A percentile compares a stretch with the other conserved stretches of the same genome.
Evolutionary conservation across 1,284 basidiomycete genomes (phyloP).

Genomic region (Thecaphora thlaspeos): DNA sequence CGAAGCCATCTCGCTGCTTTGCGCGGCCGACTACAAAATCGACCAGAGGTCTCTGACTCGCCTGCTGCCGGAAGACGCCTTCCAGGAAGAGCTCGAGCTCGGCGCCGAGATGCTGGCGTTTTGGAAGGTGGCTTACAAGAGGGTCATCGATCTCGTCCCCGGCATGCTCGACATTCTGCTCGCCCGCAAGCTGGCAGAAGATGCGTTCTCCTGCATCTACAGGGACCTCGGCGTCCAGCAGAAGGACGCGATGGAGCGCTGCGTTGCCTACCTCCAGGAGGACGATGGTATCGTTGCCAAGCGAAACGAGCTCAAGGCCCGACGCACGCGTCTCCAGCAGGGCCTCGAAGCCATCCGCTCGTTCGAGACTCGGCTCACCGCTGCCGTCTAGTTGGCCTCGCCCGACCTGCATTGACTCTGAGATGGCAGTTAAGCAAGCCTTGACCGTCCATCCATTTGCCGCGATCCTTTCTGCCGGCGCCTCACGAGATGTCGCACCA

Average conservation of each 20-base stretch:
- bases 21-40: not conserved
- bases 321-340: not conserved
- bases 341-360: not conserved
- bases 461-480: too few relatives aligned
- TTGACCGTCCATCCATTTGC: too few relatives aligned
- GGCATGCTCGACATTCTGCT: not conserved
- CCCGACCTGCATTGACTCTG: too few relatives aligned
- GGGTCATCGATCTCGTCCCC: not conserved
- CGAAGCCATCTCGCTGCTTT: not conserved
- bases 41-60: too few relatives aligned
- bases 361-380: not conserved
- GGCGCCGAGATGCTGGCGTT: not conserved
- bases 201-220: not conserved
- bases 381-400: too few relatives aligned
- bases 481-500: too few relatives aligned
- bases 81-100: not conserved
- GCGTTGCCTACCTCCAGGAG: not conserved
- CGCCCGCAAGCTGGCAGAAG: not conserved
- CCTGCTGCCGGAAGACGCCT: not conserved
- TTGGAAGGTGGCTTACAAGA: constrained; percentile 1
- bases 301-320: not conserved
- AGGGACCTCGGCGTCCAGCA: not conserved
- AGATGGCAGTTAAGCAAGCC: too few relatives aligned
- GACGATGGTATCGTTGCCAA: not conserved
- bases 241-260: not conserved